Base-by-base conservation (phyloP, 306 rosid genomes). In the Castanea mollissima region DNA sequence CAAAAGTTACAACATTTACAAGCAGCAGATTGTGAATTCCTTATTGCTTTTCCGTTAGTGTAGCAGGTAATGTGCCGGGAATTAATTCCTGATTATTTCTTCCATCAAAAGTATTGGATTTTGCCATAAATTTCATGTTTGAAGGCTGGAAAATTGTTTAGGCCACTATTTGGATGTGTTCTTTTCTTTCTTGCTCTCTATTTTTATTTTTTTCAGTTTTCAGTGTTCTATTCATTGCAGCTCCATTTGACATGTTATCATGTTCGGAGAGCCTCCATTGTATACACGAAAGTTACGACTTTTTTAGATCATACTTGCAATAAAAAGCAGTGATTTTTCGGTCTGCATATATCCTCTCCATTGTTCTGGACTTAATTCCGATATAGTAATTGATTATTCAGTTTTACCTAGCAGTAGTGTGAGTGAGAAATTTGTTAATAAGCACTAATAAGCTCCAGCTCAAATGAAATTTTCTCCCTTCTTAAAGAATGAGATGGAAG, bases 11-110 rank as follows among this genome's bases (percentile, higher is more conserved):
- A 76, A 59, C 71, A 75, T 71, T 49, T 74, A 38, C 78, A 74
- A 38, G 76, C 12, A 55, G 74, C 51, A 32, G 69, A 76, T 77
- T 75, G 44, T 16, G 78, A 1, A 35, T 56, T 75, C n/a, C 63
- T 49, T 70, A 31, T 29, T 81, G 32, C 77, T 58, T 69, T 84
- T 54, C 75, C 68, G n/a, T 73, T 76, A 78, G 82, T 68, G 62
- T 59, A 27, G 34, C 63, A 27, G 75, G 59, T 21, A 57, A 52
- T 38, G 71, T 79, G 78, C 44, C 51, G 41, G 41, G 79, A 46
- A 31, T 64, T 64, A 27, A 38, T 64, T 29, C 67, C 18, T 23
- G 16, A 5, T 5, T 4, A 49, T 21, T 25, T 10, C 13, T 60
- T 5, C 27, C 14, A 23, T 4, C 67, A 12, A 29, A 29, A 60